phyloP scores from a whole-genome alignment of 139 green algal genomes.

The Protoeuglena noctilucae region DNA sequence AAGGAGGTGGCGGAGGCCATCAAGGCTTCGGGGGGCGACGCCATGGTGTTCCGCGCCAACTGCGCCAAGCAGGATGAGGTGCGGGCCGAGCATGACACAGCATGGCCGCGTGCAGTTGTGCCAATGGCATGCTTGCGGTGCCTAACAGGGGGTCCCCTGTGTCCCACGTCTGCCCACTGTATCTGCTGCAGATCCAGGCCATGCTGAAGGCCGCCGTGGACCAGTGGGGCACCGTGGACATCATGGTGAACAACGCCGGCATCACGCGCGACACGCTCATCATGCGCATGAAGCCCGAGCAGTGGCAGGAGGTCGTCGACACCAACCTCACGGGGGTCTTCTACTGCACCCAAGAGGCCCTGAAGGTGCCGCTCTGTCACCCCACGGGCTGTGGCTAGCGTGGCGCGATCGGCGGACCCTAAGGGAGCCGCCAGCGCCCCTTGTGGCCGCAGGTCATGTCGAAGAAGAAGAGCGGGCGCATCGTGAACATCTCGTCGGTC shows the following conservation, averaged over 20 bases:
- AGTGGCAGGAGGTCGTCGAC: slow-evolving; percentile 89
- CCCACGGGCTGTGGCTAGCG: background rate
- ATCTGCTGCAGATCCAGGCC: slow-evolving; percentile 10
- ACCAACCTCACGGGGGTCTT: slow-evolving; percentile 94
- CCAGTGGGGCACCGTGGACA: slow-evolving; percentile 81
- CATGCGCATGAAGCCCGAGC: slow-evolving; percentile 95
- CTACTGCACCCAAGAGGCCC: slow-evolving; percentile 56
- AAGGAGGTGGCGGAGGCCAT: slow-evolving; percentile 62
- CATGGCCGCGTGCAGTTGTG: no score
- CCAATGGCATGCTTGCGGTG: no score
- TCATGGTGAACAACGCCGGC: slow-evolving; percentile 97
- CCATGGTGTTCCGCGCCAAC: slow-evolving; percentile 55
- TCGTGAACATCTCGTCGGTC: slow-evolving; percentile 96
- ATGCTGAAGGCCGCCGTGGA: slow-evolving; percentile 55
- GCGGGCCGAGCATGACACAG: slow-evolving; percentile 10
- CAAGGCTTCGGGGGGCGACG: slow-evolving; percentile 48
- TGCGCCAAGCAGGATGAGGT: slow-evolving; percentile 54
- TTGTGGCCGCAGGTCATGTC: slow-evolving; percentile 51
- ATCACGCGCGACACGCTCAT: slow-evolving; percentile 92
- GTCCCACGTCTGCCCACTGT: slow-evolving; percentile 2
- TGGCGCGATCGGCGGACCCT: background rate
- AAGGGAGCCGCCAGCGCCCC: background rate
- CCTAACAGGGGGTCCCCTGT: background rate
- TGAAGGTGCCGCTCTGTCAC: background rate
- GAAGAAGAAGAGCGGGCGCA: slow-evolving; percentile 71